Conservation (phyloP, 1,139 yeast genomes). For the Nadsonia starkeyi-henricii region DNA sequence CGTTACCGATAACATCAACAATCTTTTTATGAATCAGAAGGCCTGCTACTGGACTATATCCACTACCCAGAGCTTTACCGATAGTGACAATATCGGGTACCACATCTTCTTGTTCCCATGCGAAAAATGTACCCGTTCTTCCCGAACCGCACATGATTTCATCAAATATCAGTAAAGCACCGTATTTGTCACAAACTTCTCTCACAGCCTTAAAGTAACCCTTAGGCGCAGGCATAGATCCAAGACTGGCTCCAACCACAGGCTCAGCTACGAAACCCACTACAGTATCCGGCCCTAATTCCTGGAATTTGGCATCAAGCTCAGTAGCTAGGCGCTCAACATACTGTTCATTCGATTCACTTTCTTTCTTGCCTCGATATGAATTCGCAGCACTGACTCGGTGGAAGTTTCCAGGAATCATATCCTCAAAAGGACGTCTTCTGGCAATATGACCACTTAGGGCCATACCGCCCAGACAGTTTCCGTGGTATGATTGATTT, state of each 20-base stretch:
- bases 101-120: constrained; percentile 61
- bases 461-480: constrained; percentile 3
- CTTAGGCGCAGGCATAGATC: constrained; percentile 29
- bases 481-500: constrained; percentile 5
- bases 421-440: constrained; percentile 25
- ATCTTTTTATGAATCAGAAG: not conserved
- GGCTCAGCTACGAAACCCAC: constrained; percentile 31
- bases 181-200: constrained; percentile 42
- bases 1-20: not conserved
- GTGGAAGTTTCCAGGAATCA: constrained; percentile 9
- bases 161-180: constrained; percentile 72
- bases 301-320: constrained; percentile 27
- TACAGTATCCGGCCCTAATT: constrained; percentile 29
- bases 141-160: constrained; percentile 97
- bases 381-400: constrained; percentile 20
- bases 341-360: constrained; percentile 27
- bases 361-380: constrained; percentile 24
- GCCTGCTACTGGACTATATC: constrained; percentile 20
- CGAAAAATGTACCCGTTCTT: constrained; percentile 87
- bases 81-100: constrained; percentile 88
- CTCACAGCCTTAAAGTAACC: constrained; percentile 44
- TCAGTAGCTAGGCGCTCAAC: constrained; percentile 23
- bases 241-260: constrained; percentile 31
- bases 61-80: constrained; percentile 95
- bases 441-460: constrained; percentile 22